Evolutionary conservation across 345 rosid genomes (phyloP).

Genomic region (Eucalyptus brandiana): DNA sequence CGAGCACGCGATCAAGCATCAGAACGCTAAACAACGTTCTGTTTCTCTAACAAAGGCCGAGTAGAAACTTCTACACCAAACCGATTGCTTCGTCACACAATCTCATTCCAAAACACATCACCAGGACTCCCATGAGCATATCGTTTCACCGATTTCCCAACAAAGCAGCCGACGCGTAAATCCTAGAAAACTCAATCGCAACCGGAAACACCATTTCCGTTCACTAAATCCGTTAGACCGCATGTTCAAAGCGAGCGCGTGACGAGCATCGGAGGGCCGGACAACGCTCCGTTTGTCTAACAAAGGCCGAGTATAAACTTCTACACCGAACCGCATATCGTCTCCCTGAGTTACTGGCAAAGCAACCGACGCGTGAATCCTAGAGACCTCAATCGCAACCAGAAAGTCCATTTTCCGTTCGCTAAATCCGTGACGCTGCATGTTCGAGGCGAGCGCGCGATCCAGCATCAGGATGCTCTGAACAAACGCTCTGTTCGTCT

Average conservation of each 20-base stretch:
- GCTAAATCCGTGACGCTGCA: not conserved
- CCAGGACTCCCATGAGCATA: not conserved
- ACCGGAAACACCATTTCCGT: not conserved
- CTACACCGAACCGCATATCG: not conserved
- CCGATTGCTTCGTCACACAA: not conserved
- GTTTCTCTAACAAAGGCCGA: not conserved
- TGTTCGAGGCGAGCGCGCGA: not conserved
- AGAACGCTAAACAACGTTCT: not conserved
- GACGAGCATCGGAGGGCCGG: not conserved
- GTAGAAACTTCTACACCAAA: not conserved
- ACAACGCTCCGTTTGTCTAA: no score
- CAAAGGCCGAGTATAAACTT: not conserved
- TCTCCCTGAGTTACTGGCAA: not conserved
- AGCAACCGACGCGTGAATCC: not conserved
- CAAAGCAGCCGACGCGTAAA: not conserved
- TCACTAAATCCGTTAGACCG: not conserved
- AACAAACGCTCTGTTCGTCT: not conserved
- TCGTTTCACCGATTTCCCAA: not conserved
- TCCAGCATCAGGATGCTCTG: not conserved
- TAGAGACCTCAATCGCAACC: not conserved
- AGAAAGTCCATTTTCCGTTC: not conserved
- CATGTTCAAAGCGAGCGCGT: not conserved
- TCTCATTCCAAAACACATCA: not conserved
- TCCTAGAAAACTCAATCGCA: not conserved
- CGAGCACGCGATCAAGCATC: not conserved